Base-by-base conservation (phyloP, 495 filamentous ascomycete species). In the Pyrenopolyporus hunteri region DNA sequence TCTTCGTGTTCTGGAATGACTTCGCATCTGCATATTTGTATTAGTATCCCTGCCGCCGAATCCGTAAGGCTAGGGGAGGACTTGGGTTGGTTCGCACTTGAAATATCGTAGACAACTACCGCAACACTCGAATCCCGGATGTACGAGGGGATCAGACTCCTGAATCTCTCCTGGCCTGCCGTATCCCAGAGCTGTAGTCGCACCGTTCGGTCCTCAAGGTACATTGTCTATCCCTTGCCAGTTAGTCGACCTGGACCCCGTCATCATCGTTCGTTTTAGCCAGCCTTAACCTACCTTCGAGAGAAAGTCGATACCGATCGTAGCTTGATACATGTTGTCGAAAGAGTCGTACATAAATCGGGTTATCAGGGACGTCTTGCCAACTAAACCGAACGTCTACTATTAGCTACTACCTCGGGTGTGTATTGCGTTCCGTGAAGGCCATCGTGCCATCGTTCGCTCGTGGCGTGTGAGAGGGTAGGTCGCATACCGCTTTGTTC, bases 311-410 rank as follows among this genome's bases (percentile, higher is more conserved):
- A 98, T 98, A 73, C 94, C 94, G 70, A 98, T 98, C 49, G 94
- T 98, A 37, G 94, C 94, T 78, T 98, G 94, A 77, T 98, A 98
- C 85, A 93, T 98, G 79, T 96, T 97, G 82, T 98, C 95, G 84
- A 98, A 98, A 28, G 94, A 97, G 78, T 98, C 94, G 82, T 98
- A 98, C 94, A 98, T 98, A 80, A 98, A 98, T 54, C 94, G 88
- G 50, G 94, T 98, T 73, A 98, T 98, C 70, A 98, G 79, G 37
- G 95, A 98, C 31, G 94, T 98, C 80, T 98, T 98, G 63, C 94
- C 94, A 55, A 98, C 94, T 97, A 74, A 59, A 39, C 55, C 51
- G 52, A 55, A 10, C n/a, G 28, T 22, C 19, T 29, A 20, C 42
- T 35, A 40, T 67, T 59, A 67, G 64, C 46, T 55, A 67, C 37